These are phyloP conservation scores for Pleurotus cornucopiae DNA, from an alignment of 768 basidiomycete genomes.

Conservation along the genomic window DNA sequence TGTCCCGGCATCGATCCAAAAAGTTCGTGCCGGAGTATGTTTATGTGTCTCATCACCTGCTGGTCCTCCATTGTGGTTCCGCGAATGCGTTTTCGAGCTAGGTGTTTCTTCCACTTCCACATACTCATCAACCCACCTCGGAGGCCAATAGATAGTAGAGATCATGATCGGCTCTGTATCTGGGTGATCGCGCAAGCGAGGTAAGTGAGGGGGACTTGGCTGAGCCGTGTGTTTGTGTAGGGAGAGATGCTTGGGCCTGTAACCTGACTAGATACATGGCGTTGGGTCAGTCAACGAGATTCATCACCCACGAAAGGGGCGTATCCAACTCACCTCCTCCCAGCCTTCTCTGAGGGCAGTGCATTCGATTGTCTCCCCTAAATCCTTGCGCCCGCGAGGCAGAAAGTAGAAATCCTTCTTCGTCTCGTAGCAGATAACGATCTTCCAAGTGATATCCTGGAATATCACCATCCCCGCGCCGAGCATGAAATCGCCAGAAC, in stretches of 20 bases:
- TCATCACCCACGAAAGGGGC: no score
- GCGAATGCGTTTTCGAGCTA: no score
- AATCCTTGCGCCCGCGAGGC: constrained; percentile 62
- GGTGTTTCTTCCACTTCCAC: no score
- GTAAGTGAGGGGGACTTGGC: constrained; percentile 29
- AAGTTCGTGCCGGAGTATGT: no score
- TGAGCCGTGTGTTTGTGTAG: constrained; percentile 35
- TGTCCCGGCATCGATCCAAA: not conserved
- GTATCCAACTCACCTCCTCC: constrained; percentile 46
- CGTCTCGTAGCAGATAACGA: constrained; percentile 47
- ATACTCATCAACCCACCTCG: not conserved
- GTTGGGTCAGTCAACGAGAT: no score
- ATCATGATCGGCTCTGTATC: constrained; percentile 45
- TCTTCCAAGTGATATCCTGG: constrained; percentile 47
- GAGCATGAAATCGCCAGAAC: constrained; percentile 47
- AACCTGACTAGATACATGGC: constrained; percentile 38
- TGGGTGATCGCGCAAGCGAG: constrained; percentile 4
- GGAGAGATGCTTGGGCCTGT: constrained; percentile 40
- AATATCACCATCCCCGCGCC: constrained; percentile 68
- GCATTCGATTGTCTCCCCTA: constrained; percentile 57
- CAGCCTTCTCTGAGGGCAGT: constrained; percentile 61
- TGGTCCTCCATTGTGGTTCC: no score
- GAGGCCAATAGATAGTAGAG: constrained; percentile 24
- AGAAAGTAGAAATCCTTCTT: constrained; percentile 44
- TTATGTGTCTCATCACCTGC: no score